These are phyloP conservation scores for Acanthamoeba healyi DNA, from an alignment of 208 protist species.

Conservation along the genomic window DNA sequence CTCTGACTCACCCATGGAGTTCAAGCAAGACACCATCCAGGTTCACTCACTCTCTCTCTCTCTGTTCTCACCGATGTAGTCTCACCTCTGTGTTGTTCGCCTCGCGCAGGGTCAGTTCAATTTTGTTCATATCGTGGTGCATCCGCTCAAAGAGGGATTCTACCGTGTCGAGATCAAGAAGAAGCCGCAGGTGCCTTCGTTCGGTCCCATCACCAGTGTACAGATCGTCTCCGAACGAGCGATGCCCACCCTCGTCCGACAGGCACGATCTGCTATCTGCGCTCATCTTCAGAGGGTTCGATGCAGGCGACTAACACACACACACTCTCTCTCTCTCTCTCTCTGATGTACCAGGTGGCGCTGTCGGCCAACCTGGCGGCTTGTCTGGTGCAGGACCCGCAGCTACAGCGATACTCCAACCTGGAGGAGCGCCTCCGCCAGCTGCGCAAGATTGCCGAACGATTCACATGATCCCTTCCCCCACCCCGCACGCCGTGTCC, in stretches of 20 bases:
- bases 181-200: conserved; percentile 80
- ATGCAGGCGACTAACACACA: no score
- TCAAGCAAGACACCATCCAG: conserved; percentile 71
- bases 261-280: neutral
- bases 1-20: conserved; percentile 58
- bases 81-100: neutral
- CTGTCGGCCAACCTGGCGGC: conserved; percentile 39
- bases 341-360: neutral
- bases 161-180: conserved; percentile 83
- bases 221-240: conserved; percentile 79
- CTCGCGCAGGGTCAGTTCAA: conserved; percentile 80
- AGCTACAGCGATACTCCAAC: conserved; percentile 27
- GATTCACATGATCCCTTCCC: no score
- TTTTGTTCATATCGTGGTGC: conserved; percentile 81
- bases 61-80: no score
- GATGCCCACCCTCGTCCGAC: conserved; percentile 76
- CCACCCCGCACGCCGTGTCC: no score
- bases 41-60: neutral
- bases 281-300: no score
- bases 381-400: conserved; percentile 13
- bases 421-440: conserved; percentile 59
- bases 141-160: conserved; percentile 75
- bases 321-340: neutral
- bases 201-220: conserved; percentile 78
- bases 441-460: conserved; percentile 10